Evolutionary conservation across 345 rosid species (phyloP).

Genomic region (Aegle marmelos): DNA sequence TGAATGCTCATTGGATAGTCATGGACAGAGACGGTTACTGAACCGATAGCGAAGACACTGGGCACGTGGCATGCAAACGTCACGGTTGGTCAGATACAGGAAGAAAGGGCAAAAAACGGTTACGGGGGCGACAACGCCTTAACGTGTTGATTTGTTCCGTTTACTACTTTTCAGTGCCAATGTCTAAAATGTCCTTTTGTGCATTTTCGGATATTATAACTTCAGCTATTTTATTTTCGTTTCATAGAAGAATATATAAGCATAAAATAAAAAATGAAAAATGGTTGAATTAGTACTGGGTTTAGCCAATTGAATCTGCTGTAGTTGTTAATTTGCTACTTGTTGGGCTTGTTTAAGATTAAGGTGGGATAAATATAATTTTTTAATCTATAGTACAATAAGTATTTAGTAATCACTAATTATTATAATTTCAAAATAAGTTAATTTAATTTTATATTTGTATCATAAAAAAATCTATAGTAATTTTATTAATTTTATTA

Average conservation of each 20-base stretch:
- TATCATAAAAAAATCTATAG: accelerated
- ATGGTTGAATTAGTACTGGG: too few species aligned
- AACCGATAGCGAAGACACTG: not conserved
- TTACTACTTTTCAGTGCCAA: not conserved
- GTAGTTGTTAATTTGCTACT: too few species aligned
- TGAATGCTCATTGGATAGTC: conserved; percentile 12
- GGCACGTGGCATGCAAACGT: conserved; percentile 21
- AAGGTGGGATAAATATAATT: accelerated
- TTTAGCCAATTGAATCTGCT: too few species aligned
- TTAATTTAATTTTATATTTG: accelerated
- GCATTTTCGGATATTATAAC: too few species aligned
- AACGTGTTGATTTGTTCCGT: conserved; percentile 15
- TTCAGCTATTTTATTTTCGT: not conserved
- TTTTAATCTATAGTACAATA: accelerated
- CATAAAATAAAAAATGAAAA: too few species aligned
- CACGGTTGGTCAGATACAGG: not conserved
- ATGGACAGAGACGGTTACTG: conserved; percentile 18
- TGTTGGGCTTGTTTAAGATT: too few species aligned
- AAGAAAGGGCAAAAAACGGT: not conserved
- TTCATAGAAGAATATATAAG: too few species aligned
- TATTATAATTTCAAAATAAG: too few species aligned
- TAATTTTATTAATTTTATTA: too few species aligned
- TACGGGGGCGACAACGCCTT: not conserved
- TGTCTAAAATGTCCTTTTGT: not conserved
- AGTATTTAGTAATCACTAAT: accelerated